A percentile compares a stretch with the other conserved stretches of the same genome.
Evolutionary conservation across 768 basidiomycete genomes (phyloP).

Genomic region (Galerina marginata): DNA sequence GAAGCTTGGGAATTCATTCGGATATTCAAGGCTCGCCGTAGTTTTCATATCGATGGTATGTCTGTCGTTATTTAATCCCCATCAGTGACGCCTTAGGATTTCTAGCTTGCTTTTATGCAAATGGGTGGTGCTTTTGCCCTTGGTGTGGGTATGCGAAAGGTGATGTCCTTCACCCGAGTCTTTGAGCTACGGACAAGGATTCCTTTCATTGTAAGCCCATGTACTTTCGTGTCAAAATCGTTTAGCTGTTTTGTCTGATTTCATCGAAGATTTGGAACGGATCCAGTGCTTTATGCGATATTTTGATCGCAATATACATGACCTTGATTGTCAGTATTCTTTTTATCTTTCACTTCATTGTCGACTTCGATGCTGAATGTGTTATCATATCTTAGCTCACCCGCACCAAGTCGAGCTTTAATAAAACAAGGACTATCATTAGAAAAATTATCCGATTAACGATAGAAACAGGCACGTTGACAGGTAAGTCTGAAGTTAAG

Average conservation of each 20-base stretch:
- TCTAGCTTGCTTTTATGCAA: not conserved
- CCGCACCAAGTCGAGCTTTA: not conserved
- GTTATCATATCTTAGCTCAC: not conserved
- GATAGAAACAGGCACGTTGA: not conserved
- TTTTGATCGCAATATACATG: not conserved
- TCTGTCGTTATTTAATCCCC: not conserved
- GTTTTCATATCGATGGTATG: not conserved
- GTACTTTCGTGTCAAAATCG: too few relatives aligned
- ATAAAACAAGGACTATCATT: not conserved
- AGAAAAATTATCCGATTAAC: not conserved
- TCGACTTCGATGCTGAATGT: too few relatives aligned
- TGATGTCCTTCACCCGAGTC: not conserved
- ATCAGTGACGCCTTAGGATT: not conserved
- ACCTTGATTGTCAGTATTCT: not conserved
- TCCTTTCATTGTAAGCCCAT: not conserved
- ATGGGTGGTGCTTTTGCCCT: not conserved
- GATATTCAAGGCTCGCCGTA: not conserved
- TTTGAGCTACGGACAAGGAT: not conserved
- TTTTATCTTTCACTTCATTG: not conserved
- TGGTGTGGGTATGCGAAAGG: not conserved
- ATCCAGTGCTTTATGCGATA: not conserved
- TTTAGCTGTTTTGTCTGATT: too few relatives aligned
- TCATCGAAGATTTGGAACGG: too few relatives aligned
- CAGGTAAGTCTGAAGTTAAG: not conserved
- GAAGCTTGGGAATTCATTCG: not conserved